Conservation (phyloP, 306 rosid genomes). For the Malus sylvestris region DNA sequence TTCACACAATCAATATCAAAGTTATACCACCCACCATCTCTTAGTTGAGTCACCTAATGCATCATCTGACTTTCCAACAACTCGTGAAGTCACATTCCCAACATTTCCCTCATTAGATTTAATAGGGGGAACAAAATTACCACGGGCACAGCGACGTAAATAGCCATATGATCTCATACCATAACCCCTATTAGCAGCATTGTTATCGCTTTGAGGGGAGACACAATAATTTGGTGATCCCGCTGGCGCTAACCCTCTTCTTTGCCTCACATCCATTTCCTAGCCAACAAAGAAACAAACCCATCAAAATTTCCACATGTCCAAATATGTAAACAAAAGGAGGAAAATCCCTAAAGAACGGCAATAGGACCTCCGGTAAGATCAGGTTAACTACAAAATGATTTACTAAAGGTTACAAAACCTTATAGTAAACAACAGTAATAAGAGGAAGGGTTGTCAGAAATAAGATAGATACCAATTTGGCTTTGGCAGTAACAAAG, state of each 20-base stretch:
- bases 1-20: background rate
- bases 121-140: constrained; percentile 89
- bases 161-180: constrained; percentile 69
- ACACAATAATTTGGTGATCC: constrained; percentile 49
- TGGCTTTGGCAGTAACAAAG: constrained; percentile 68
- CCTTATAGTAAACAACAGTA: background rate
- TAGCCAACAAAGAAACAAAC: constrained; percentile 1
- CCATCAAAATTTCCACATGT: background rate
- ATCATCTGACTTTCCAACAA: constrained; percentile 66
- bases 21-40: constrained; percentile 63
- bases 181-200: constrained; percentile 37
- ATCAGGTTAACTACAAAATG: background rate
- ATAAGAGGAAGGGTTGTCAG: background rate
- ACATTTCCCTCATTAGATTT: constrained; percentile 54
- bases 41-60: constrained; percentile 72
- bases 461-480: constrained; percentile 33
- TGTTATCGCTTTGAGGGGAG: constrained; percentile 48
- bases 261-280: constrained; percentile 63
- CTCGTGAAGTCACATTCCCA: constrained; percentile 57
- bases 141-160: constrained; percentile 72
- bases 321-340: background rate
- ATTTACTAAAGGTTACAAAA: background rate
- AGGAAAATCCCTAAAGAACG: background rate
- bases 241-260: constrained; percentile 29
- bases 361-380: background rate